Percentiles rank a stretch among this genome's conserved stretches.
These are phyloP conservation scores for Fusarium dimerum DNA, from an alignment of 2,329 filamentous ascomycete genomes.

Conservation along the genomic window DNA sequence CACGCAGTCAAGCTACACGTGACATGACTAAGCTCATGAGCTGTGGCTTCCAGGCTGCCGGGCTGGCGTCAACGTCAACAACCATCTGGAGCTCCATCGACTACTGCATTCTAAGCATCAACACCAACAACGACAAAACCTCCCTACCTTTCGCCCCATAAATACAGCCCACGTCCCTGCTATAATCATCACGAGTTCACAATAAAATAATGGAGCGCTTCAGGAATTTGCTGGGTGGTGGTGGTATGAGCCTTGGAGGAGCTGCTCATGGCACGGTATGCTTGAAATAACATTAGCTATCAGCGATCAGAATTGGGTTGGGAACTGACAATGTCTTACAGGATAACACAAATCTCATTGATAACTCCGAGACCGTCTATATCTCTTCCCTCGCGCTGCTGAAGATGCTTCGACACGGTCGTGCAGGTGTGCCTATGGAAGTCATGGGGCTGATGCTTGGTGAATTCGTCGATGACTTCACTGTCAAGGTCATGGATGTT, in stretches of 20 bases:
- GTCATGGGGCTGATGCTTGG: conserved; percentile 99
- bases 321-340: conserved; percentile 36
- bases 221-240: conserved; percentile 81
- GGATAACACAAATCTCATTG: conserved; percentile 90
- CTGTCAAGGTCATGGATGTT: conserved; percentile 95
- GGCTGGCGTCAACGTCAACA: conserved; percentile 37
- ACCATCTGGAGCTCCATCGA: conserved; percentile 26
- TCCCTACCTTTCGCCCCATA: conserved; percentile 2
- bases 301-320: neutral
- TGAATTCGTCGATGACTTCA: conserved; percentile 99
- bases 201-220: conserved; percentile 77
- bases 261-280: conserved; percentile 43
- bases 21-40: conserved; percentile 31
- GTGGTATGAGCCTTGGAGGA: conserved; percentile 66
- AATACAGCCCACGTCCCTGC: neutral
- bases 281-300: conserved; percentile 5
- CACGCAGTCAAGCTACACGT: conserved; percentile 21
- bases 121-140: conserved; percentile 12
- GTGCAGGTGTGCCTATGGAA: conserved; percentile 98
- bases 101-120: conserved; percentile 18
- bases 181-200: conserved; percentile 7
- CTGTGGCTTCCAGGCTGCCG: conserved; percentile 36
- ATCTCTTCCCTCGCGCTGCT: conserved; percentile 95
- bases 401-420: conserved; percentile 98
- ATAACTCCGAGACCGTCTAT: conserved; percentile 99